Evolutionary conservation across 2,329 filamentous ascomycete species (phyloP).

Genomic region (Fusarium phyllophilum): DNA sequence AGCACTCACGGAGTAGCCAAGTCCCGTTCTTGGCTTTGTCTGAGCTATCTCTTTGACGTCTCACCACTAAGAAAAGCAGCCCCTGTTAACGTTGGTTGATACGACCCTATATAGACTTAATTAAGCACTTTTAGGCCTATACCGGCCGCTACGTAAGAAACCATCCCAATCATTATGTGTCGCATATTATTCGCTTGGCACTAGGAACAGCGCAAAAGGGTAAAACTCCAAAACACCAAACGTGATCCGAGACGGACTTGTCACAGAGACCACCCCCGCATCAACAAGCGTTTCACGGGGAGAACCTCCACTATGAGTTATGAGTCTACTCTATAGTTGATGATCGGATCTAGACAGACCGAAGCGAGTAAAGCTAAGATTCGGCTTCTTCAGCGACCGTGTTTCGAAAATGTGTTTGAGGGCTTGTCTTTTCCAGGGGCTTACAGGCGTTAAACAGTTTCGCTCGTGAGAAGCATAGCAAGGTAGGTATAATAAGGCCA

Average conservation of each 20-base stretch:
- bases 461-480: not conserved
- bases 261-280: conserved; percentile 45
- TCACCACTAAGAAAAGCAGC: conserved; percentile 21
- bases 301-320: not conserved
- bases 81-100: conserved; percentile 1
- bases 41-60: conserved; percentile 26
- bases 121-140: conserved; percentile 23
- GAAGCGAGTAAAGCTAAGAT: conserved; percentile 25
- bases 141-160: conserved; percentile 19
- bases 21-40: conserved; percentile 35
- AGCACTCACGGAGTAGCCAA: conserved; percentile 19
- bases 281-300: conserved; percentile 28
- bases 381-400: conserved; percentile 32
- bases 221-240: conserved; percentile 41
- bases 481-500: conserved; percentile 32
- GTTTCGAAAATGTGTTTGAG: conserved; percentile 38
- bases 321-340: not conserved
- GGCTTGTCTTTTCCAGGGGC: conserved; percentile 17
- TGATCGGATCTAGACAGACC: conserved; percentile 34
- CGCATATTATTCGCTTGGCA: conserved; percentile 22
- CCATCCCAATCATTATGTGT: conserved; percentile 4
- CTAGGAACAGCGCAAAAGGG: conserved; percentile 18
- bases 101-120: conserved; percentile 16
- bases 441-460: not conserved
- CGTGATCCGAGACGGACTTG: conserved; percentile 50